Conservation (phyloP, 176 grass and related monocot species). For the Oryza longistaminata region DNA sequence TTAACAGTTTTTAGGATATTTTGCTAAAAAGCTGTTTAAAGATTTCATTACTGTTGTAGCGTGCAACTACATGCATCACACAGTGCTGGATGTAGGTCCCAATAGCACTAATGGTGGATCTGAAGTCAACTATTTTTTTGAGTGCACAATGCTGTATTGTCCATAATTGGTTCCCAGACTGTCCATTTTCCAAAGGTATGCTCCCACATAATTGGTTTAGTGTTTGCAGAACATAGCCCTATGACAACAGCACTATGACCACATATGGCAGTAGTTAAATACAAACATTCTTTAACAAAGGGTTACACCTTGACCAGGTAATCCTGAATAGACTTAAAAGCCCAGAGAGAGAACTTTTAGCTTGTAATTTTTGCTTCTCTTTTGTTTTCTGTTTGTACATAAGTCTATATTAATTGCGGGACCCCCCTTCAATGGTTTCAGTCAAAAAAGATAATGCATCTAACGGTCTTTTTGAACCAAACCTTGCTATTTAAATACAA, state of each 20-base stretch:
- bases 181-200: neutral
- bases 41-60: neutral
- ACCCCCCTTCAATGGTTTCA: too few relatives aligned
- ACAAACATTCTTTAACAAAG: neutral
- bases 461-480: neutral
- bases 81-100: neutral
- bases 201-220: neutral
- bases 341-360: too few relatives aligned
- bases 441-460: neutral
- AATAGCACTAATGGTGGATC: neutral
- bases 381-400: too few relatives aligned
- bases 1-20: neutral
- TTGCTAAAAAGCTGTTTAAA: constrained; percentile 1
- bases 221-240: constrained; percentile 4
- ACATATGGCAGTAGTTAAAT: neutral
- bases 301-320: neutral
- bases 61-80: neutral
- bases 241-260: neutral
- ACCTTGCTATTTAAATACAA: neutral
- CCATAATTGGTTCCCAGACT: neutral
- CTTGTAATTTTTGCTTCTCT: too few relatives aligned
- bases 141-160: neutral
- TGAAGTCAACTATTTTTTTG: neutral
- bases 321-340: neutral
- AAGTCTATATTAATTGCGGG: too few relatives aligned